These are phyloP conservation scores for Nevesoporus exiguus DNA, from an alignment of 768 basidiomycete genomes.

Conservation along the genomic window DNA sequence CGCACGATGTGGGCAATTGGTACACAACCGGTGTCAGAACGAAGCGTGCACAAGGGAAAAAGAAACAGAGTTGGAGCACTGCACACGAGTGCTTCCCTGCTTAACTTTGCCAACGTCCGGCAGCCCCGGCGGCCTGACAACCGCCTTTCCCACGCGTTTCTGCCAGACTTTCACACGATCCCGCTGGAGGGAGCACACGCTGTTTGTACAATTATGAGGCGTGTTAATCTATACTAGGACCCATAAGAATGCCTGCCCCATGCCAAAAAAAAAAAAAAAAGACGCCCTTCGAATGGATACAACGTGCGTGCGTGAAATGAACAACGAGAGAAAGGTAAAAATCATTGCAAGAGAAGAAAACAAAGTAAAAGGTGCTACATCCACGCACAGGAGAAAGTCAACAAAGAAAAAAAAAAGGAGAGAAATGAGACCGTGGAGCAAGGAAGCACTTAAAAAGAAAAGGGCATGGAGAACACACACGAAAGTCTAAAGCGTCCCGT, in stretches of 20 bases:
- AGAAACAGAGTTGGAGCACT: neutral
- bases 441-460: constrained; percentile 1
- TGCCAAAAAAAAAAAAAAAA: constrained; percentile 15
- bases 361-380: constrained; percentile 9
- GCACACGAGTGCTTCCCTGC: neutral
- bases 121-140: neutral
- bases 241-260: constrained; percentile 18
- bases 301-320: constrained; percentile 4
- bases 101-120: neutral
- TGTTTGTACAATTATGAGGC: constrained; percentile 26
- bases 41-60: neutral
- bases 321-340: neutral
- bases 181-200: neutral
- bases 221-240: constrained; percentile 27
- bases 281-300: constrained; percentile 13
- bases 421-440: neutral
- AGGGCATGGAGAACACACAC: constrained; percentile 7
- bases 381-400: neutral
- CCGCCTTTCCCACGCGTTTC: constrained; percentile 15
- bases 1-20: neutral
- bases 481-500: constrained; percentile 25
- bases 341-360: constrained; percentile 1
- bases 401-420: neutral
- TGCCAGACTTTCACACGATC: neutral
- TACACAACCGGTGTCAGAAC: neutral